Conservation (phyloP, 345 rosid species). For the Heritiera littoralis region DNA sequence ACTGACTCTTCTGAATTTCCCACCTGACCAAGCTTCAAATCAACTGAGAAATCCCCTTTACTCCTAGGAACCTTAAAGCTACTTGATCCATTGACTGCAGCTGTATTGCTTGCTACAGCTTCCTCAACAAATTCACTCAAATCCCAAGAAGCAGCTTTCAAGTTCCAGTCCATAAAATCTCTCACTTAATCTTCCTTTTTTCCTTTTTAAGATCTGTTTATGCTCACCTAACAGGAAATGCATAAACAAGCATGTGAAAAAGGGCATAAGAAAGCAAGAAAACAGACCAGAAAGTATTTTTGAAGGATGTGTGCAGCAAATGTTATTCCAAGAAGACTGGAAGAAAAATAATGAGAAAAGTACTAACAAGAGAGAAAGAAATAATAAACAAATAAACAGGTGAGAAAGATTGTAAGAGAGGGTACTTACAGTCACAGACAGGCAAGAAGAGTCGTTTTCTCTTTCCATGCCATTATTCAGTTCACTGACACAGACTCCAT, state of each 20-base stretch:
- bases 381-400: too few species aligned
- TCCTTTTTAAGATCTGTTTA: neutral
- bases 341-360: too few species aligned
- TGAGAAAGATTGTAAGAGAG: neutral
- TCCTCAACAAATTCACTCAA: conserved; percentile 57
- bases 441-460: conserved; percentile 30
- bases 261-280: neutral
- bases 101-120: conserved; percentile 34
- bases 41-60: conserved; percentile 59
- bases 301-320: neutral
- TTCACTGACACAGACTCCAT: conserved; percentile 51
- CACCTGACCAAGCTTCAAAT: conserved; percentile 72
- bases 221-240: neutral
- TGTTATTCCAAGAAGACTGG: conserved; percentile 6
- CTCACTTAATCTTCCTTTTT: conserved; percentile 22
- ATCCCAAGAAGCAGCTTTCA: neutral
- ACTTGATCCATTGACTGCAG: conserved; percentile 44
- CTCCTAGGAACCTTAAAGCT: conserved; percentile 34
- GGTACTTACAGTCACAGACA: conserved; percentile 31
- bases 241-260: neutral
- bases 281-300: neutral
- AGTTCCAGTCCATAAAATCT: conserved; percentile 67
- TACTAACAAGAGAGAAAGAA: too few species aligned
- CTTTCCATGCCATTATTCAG: conserved; percentile 35
- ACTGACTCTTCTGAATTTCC: conserved; percentile 44